Evolutionary conservation across 2,329 filamentous ascomycete genomes (phyloP), one percentile per base, ranked within the genome.

Genomic region (Akanthomyces uredinophilus): DNA sequence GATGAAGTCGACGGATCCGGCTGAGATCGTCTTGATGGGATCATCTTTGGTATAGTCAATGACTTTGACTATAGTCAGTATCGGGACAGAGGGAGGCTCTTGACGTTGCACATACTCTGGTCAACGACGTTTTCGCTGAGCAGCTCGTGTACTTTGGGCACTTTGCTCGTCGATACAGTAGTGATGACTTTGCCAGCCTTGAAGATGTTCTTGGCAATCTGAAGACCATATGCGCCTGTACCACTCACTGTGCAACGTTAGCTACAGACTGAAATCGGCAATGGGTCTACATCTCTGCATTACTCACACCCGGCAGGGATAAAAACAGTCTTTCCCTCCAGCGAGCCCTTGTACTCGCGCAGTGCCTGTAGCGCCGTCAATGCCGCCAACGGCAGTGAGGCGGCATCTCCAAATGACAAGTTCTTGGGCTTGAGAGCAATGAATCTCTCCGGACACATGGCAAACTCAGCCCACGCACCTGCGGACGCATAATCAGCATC

Each of bases 171-270:
- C 1, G 77, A 79, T 1, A 80, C 71, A 0, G 78, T 79, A 1
- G 77, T 79, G 44, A 80, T 77, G 32, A 80, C 76, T 56, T 76
- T 78, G 20, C 71, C 72, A 2, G 76, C 78, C 1, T 72, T 68
- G 63, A 79, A 80, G 2, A 78, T 71, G 39, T 77, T 72, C 49
- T 79, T 80, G 18, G 78, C 77, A 5, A 81, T 64, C 64, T 80
- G 78, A 20, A 77, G 73, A 6, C 65, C 67, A 50, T 64, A 67
- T 6, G 63, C 53, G n/a, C 68, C 68, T 2, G 68, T 70, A n/a
- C 67, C 68, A 46, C 67, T 64, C 57, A 70, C 65, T 68, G 32
- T 5, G 24, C 20, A 20, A 3, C 53, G 13, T 63, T 37, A 62
- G 54, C 35, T 46, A 8, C 8, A 27, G 14, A 41, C n/a, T n/a